Evolutionary conservation across 2,329 filamentous ascomycete species (phyloP), one percentile per base, ranked within the genome.

Genomic region (Aspergillus sp.): DNA sequence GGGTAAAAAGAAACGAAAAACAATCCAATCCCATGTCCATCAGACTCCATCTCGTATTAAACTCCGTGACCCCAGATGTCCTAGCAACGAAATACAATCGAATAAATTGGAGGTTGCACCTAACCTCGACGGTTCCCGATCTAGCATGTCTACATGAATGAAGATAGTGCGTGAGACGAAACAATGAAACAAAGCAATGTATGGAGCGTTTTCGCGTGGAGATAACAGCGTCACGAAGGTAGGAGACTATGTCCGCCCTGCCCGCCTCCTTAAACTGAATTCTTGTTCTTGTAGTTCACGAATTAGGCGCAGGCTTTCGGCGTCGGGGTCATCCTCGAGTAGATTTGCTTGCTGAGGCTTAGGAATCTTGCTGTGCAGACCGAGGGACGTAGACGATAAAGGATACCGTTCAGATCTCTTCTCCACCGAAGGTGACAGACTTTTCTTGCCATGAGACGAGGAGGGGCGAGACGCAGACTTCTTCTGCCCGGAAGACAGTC

Each of bases 271-370:
- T 49, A 79, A 65, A 20, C 77, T 75, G 52, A 78, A 78, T 24
- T 79, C 77, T 55, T 77, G 72, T 61, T 78, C 77, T 57, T 78
- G 76, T 32, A 79, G 61, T 64, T 78, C 74, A 56, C 74, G 72
- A 48, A 79, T 79, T 47, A 79, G 60, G 49, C 71, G 74, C 59
- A 79, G 61, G 51, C 74, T 79, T 55, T 79, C 76, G 7, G 71
- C 70, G 61, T 79, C 77, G 8, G 71, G 66, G 20, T 71, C 71
- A 26, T 67, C 65, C 17, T 74, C 69, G n/a, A 61, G 50, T 36
- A 65, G 62, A 39, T 60, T 63, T 30, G 55, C 41, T 42, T 64
- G 65, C 6, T 71, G 66, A 43, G 67, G 64, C 47, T 71, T 71
- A 20, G 53, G 42, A 52, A 63, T 65, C 59, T 71, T 73, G 55